phyloP scores from a whole-genome alignment of 192 early-diverging fungal genomes.

The Coemansia sp. region DNA sequence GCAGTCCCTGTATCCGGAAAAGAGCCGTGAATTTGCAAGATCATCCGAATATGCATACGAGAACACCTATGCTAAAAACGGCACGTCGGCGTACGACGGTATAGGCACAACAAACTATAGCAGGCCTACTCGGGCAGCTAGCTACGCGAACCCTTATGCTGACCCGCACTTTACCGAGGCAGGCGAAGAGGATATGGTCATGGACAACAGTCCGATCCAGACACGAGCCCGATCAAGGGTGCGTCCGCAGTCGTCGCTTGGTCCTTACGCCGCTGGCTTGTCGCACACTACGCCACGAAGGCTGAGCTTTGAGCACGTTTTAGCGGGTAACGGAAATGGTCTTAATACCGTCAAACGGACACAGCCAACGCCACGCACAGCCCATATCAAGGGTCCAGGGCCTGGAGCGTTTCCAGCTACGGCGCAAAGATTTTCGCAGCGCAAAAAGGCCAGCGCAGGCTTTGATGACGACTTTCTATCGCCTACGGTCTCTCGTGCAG shows the following conservation, averaged over 20 bases:
- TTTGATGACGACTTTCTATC: slow-evolving; percentile 22
- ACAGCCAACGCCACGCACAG: slow-evolving; percentile 41
- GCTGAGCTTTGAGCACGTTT: slow-evolving; percentile 3
- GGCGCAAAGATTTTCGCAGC: slow-evolving; percentile 50
- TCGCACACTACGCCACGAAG: background rate
- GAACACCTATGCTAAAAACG: background rate
- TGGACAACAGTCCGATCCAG: slow-evolving; percentile 3
- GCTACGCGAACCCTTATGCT: slow-evolving; percentile 2
- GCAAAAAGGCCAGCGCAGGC: slow-evolving; percentile 16
- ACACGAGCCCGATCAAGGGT: background rate
- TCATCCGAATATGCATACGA: background rate
- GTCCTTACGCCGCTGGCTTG: background rate
- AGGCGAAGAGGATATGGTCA: slow-evolving; percentile 3
- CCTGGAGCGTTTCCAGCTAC: slow-evolving; percentile 53
- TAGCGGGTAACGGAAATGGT: background rate
- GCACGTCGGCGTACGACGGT: background rate
- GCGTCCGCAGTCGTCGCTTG: slow-evolving; percentile 7
- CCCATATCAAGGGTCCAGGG: slow-evolving; percentile 50
- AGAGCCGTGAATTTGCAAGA: background rate
- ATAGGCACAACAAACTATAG: background rate
- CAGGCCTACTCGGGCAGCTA: background rate
- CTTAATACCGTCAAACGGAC: background rate
- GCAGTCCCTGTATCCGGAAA: background rate
- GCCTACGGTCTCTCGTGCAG: slow-evolving; percentile 15
- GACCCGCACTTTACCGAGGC: slow-evolving; percentile 3